A percentile compares a stretch with the other conserved stretches of the same genome.
Evolutionary conservation across 2,329 filamentous ascomycete species (phyloP).

Genomic region (Colletotrichum nymphaeae): DNA sequence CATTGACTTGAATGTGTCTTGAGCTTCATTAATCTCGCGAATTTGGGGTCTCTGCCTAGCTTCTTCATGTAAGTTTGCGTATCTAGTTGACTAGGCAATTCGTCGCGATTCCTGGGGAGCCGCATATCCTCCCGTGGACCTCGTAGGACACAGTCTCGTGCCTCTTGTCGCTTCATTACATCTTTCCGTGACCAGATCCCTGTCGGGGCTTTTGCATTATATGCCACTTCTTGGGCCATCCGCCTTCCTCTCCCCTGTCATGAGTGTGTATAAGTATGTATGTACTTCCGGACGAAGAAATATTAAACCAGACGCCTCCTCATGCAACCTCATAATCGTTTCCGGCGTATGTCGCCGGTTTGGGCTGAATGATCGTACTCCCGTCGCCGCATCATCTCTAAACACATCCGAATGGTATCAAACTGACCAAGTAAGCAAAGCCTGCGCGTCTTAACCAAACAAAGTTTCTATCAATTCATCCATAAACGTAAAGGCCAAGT

Average conservation of each 20-base stretch:
- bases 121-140: neutral
- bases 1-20: neutral
- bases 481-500: constrained; percentile 76
- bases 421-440: neutral
- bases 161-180: neutral
- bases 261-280: neutral
- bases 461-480: constrained; percentile 77
- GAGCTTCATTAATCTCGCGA: too few species aligned
- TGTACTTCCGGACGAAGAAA: neutral
- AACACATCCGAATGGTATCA: neutral
- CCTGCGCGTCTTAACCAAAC: constrained; percentile 59
- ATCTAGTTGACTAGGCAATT: neutral
- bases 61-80: neutral
- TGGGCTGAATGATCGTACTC: neutral
- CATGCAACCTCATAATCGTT: constrained; percentile 8
- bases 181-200: neutral
- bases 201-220: neutral
- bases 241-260: neutral
- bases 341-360: neutral
- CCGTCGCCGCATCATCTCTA: neutral
- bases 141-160: neutral
- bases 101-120: neutral
- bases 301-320: constrained; percentile 12
- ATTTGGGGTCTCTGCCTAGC: neutral
- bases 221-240: neutral